phyloP scores from a whole-genome alignment of 148 eudicot species.

The Diospyros kaki region DNA sequence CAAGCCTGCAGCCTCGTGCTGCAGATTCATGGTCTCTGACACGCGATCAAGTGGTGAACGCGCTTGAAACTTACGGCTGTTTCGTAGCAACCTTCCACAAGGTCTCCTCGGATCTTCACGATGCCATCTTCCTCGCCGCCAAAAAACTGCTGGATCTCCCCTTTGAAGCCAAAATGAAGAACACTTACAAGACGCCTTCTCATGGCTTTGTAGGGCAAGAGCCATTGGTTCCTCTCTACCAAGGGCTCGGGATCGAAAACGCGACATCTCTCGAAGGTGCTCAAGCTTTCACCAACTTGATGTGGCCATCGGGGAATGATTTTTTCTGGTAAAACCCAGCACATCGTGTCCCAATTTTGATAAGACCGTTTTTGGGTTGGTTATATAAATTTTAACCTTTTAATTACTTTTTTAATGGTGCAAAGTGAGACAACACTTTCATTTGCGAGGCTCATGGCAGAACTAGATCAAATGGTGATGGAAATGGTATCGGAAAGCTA shows the following conservation, averaged over 20 bases:
- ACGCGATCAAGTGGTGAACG: constrained; percentile 16
- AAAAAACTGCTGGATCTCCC: constrained; percentile 35
- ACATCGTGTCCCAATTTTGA: neutral
- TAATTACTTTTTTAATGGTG: neutral
- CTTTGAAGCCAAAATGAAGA: constrained; percentile 23
- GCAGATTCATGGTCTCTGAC: constrained; percentile 26
- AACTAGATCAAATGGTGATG: constrained; percentile 35
- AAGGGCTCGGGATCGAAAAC: constrained; percentile 36
- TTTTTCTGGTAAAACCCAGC: constrained; percentile 21
- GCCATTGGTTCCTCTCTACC: constrained; percentile 33
- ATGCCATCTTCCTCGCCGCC: constrained; percentile 25
- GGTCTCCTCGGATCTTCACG: constrained; percentile 28
- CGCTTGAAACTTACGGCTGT: constrained; percentile 37
- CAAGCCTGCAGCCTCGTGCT: neutral
- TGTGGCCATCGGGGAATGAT: constrained; percentile 41
- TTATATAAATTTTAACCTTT: neutral
- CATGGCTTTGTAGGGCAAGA: constrained; percentile 41
- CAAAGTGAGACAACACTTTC: constrained; percentile 21
- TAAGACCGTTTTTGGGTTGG: too few relatives aligned
- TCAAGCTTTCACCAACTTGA: constrained; percentile 26
- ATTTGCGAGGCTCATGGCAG: constrained; percentile 25
- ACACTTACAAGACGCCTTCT: constrained; percentile 26
- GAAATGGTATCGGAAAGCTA: constrained; percentile 38
- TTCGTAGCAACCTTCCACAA: constrained; percentile 26
- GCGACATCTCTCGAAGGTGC: constrained; percentile 31